These are phyloP conservation scores for Naegleria gruberi DNA, from an alignment of 208 protist species.

Conservation along the genomic window DNA sequence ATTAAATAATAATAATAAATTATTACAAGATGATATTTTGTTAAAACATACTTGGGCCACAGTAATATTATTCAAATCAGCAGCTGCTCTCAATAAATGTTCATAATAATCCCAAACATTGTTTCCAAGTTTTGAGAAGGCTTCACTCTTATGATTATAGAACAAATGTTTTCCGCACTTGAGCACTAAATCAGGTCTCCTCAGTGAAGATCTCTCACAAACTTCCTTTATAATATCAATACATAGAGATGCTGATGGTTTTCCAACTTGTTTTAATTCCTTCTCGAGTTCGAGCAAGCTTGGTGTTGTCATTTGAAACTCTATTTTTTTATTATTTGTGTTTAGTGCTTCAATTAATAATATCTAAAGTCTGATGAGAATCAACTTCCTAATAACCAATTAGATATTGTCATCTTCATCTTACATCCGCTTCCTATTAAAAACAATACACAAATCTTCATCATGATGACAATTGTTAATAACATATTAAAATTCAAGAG, in stretches of 20 bases:
- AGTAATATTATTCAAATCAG: not conserved
- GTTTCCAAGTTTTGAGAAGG: not conserved
- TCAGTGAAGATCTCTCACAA: not conserved
- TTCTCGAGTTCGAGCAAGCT: not conserved
- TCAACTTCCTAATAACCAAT: no score
- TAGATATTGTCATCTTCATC: no score
- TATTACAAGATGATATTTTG: not conserved
- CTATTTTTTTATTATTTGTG: not conserved
- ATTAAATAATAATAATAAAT: not conserved
- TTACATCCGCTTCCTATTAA: no score
- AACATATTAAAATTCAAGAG: no score
- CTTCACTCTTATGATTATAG: not conserved
- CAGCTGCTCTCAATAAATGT: not conserved
- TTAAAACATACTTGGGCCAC: not conserved
- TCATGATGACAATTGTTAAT: no score
- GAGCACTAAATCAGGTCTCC: slow-evolving; percentile 12
- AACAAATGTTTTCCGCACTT: not conserved
- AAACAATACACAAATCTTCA: no score
- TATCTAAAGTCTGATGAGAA: no score
- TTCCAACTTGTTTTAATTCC: not conserved
- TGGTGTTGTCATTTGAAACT: not conserved
- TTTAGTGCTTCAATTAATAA: no score
- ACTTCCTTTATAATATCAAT: not conserved
- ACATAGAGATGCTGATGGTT: not conserved
- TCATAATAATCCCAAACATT: slow-evolving; percentile 14